Evolutionary conservation across 139 green algal genomes (phyloP).

Genomic region (Bryopsis sp.): DNA sequence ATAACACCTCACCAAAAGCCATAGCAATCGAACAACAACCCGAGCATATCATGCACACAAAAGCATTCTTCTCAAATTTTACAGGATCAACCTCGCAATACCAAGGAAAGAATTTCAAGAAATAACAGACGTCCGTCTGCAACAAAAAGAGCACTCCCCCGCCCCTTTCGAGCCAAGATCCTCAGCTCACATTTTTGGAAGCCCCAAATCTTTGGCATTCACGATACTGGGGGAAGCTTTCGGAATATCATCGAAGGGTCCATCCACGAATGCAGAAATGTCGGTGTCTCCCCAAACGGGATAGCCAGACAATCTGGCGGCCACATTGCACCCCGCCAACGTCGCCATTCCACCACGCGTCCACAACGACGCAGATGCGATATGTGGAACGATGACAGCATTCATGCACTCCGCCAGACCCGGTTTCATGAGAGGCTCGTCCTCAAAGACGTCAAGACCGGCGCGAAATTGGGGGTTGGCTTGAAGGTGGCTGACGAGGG

Average conservation of each 20-base stretch:
- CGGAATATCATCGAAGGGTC: constrained; percentile 57
- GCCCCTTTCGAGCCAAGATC: too few species aligned
- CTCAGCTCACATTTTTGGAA: constrained; percentile 29
- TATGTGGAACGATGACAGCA: constrained; percentile 96
- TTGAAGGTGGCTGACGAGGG: constrained; percentile 88
- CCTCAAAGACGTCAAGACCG: constrained; percentile 97
- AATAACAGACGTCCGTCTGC: too few species aligned
- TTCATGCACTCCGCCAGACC: constrained; percentile 83
- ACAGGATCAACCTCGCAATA: too few species aligned
- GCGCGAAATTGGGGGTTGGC: constrained; percentile 82
- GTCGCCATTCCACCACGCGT: constrained; percentile 86
- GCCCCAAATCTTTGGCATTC: constrained; percentile 81
- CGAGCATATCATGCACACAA: too few species aligned
- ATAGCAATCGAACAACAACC: too few species aligned
- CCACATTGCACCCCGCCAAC: constrained; percentile 88
- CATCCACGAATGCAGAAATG: constrained; percentile 82
- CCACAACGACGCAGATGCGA: constrained; percentile 90
- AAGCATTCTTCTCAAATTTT: too few species aligned
- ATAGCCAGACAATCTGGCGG: constrained; percentile 54
- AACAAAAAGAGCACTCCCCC: too few species aligned
- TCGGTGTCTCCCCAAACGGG: constrained; percentile 64
- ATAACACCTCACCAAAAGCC: too few species aligned
- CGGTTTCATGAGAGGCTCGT: constrained; percentile 92
- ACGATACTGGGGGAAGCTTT: constrained; percentile 83
- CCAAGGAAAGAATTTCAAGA: too few species aligned